Conservation (phyloP, 768 basidiomycete species). For the Lyophyllum shimeji region DNA sequence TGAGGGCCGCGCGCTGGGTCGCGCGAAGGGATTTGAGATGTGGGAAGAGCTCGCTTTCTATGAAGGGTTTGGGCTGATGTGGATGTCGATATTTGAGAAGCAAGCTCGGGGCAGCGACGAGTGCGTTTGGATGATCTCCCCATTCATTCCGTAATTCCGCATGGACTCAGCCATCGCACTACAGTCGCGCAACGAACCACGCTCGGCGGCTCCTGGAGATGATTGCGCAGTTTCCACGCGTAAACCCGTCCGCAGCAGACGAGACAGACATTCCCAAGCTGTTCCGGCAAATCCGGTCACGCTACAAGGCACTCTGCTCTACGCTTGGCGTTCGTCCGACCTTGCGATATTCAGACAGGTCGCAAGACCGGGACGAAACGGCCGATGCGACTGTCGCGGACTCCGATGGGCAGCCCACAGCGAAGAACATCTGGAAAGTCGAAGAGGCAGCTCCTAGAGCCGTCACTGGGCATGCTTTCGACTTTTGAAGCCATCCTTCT, state of each 20-base stretch:
- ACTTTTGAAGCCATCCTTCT: slow-evolving; percentile 5
- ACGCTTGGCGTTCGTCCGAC: slow-evolving; percentile 64
- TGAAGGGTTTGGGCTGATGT: slow-evolving; percentile 78
- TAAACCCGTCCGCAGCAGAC: slow-evolving; percentile 61
- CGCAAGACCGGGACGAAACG: slow-evolving; percentile 19
- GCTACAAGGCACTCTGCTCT: slow-evolving; percentile 86
- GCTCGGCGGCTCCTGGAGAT: slow-evolving; percentile 69
- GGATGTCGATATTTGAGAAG: slow-evolving; percentile 51
- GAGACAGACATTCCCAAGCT: slow-evolving; percentile 72
- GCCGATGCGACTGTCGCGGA: slow-evolving; percentile 11
- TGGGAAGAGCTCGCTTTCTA: slow-evolving; percentile 98
- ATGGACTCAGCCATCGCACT: neutral
- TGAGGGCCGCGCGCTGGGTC: slow-evolving; percentile 86
- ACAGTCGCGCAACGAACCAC: slow-evolving; percentile 63
- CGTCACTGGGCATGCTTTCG: slow-evolving; percentile 11
- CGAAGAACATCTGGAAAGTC: slow-evolving; percentile 10
- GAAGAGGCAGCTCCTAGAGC: slow-evolving; percentile 4
- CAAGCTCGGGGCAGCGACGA: slow-evolving; percentile 43
- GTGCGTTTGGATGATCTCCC: slow-evolving; percentile 35
- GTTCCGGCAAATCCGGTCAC: slow-evolving; percentile 81
- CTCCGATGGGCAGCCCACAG: neutral
- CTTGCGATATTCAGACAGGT: slow-evolving; percentile 32
- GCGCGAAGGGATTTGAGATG: slow-evolving; percentile 90
- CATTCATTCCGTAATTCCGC: neutral
- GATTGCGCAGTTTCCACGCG: slow-evolving; percentile 71